A percentile compares a stretch with the other conserved stretches of the same genome.
Conservation (phyloP, 345 rosid species). For the Acer campestre region DNA sequence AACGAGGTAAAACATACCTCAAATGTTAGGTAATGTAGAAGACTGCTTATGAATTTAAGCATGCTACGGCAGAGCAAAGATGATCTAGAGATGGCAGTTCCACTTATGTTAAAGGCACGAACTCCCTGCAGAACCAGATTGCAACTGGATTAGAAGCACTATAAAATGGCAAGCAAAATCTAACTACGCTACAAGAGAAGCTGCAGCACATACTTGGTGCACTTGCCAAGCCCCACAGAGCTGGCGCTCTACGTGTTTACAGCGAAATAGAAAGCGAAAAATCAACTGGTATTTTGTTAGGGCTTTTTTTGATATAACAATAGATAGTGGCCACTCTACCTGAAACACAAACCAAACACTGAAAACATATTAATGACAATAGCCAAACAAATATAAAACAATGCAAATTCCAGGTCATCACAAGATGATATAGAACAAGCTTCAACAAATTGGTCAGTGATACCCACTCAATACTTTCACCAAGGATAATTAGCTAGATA, state of each 20-base stretch:
- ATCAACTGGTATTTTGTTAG: conserved; percentile 84
- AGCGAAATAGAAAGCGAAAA: conserved; percentile 88
- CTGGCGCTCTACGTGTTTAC: conserved; percentile 96
- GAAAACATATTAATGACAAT: neutral
- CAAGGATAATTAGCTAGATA: neutral
- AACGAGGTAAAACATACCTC: conserved; percentile 67
- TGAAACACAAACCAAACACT: conserved; percentile 41
- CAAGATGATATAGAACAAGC: conserved; percentile 8
- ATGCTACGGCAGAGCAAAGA: conserved; percentile 96
- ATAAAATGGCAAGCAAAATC: conserved; percentile 13
- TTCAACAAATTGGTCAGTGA: neutral
- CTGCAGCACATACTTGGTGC: conserved; percentile 74
- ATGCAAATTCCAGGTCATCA: neutral
- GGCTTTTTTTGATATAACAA: conserved; percentile 91
- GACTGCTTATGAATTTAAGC: conserved; percentile 93
- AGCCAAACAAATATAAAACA: neutral
- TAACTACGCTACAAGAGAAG: conserved; percentile 9
- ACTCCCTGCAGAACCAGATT: conserved; percentile 58
- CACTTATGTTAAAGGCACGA: conserved; percentile 65
- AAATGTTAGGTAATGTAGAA: conserved; percentile 92
- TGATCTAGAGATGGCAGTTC: conserved; percentile 84
- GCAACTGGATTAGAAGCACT: conserved; percentile 27
- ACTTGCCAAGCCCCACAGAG: conserved; percentile 95
- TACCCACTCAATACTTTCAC: neutral
- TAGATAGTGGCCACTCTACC: conserved; percentile 96